phyloP scores from a whole-genome alignment of 495 filamentous ascomycete genomes.

The Oidiodendron maius region DNA sequence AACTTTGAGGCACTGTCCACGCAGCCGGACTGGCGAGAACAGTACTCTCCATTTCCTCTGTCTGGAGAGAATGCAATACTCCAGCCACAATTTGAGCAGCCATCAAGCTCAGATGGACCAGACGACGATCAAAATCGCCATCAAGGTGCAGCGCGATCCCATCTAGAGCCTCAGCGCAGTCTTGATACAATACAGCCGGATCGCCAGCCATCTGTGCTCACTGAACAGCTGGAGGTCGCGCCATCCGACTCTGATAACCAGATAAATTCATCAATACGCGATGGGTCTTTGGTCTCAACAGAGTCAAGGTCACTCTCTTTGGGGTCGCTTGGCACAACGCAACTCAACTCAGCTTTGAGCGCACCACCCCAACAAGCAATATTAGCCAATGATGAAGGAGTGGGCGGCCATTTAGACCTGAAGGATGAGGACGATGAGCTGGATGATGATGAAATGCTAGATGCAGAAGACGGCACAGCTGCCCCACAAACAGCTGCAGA shows the following conservation, averaged over 20 bases:
- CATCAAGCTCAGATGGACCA: conserved; percentile 26
- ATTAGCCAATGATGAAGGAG: conserved; percentile 22
- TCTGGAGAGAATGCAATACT: conserved; percentile 44
- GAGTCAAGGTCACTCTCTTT: conserved; percentile 29
- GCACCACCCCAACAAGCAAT: conserved; percentile 22
- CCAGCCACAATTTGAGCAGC: conserved; percentile 42
- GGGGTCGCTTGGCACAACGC: conserved; percentile 33
- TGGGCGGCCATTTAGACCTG: conserved; percentile 8
- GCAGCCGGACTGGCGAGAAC: conserved; percentile 55
- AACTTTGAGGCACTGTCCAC: conserved; percentile 45
- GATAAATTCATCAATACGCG: conserved; percentile 21
- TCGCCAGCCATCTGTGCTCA: conserved; percentile 28
- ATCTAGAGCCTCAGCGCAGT: conserved; percentile 22
- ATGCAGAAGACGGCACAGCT: conserved; percentile 40
- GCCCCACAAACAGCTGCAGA: conserved; percentile 59
- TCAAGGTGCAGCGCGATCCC: conserved; percentile 30
- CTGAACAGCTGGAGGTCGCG: conserved; percentile 20
- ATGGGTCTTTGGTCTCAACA: conserved; percentile 36
- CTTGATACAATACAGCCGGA: conserved; percentile 23
- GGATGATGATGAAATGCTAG: conserved; percentile 41
- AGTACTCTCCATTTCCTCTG: conserved; percentile 46
- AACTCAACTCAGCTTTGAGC: conserved; percentile 33
- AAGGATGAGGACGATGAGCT: conserved; percentile 33
- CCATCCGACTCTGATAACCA: conserved; percentile 13
- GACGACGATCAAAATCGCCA: conserved; percentile 36